phyloP scores from a whole-genome alignment of 305 asterid genomes.

The Fraxinus angustifolia region DNA sequence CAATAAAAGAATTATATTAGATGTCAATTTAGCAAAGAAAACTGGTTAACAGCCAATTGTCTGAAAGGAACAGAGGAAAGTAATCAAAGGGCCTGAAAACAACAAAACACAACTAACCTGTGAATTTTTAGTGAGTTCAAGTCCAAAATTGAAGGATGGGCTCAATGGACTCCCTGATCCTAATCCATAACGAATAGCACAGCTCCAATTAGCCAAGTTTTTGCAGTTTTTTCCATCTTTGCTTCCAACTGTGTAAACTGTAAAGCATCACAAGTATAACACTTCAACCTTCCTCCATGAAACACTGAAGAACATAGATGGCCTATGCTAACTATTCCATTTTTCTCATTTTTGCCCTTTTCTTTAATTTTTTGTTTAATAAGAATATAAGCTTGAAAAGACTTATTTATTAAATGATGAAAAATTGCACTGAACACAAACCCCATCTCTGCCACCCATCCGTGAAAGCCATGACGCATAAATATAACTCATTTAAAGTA shows the following conservation, averaged over 20 bases:
- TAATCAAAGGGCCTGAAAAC: conserved; percentile 16
- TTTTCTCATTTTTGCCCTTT: background rate
- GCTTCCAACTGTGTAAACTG: conserved; percentile 56
- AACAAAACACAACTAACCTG: conserved; percentile 47
- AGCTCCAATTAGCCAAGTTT: conserved; percentile 85
- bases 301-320: background rate
- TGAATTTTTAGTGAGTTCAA: conserved; percentile 70
- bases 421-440: background rate
- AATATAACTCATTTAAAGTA: background rate
- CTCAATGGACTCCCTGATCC: conserved; percentile 90
- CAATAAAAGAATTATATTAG: background rate
- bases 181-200: conserved; percentile 78
- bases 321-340: background rate
- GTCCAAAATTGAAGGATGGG: conserved; percentile 89
- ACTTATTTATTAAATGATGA: background rate
- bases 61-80: background rate
- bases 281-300: conserved; percentile 3
- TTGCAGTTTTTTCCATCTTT: conserved; percentile 53
- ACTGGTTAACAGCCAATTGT: conserved; percentile 2
- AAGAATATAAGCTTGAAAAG: conserved; percentile 9
- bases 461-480: background rate
- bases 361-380: background rate
- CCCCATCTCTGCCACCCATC: conserved; percentile 2
- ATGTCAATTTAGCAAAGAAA: background rate
- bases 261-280: conserved; percentile 22